phyloP scores from a whole-genome alignment of 1,284 basidiomycete species.

The Marasmius oreades region DNA sequence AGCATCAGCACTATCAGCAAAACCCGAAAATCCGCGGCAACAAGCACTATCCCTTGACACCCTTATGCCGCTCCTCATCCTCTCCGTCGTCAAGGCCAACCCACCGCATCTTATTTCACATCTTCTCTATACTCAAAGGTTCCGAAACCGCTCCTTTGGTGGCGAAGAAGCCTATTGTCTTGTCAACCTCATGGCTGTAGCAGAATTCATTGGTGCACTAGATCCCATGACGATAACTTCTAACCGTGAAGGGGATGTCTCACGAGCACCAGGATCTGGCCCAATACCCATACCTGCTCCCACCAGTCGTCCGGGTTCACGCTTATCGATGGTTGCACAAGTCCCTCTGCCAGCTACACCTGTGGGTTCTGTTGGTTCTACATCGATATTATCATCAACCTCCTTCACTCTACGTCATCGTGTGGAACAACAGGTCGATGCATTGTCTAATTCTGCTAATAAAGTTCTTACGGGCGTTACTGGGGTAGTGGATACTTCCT shows the following conservation, averaged over 20 bases:
- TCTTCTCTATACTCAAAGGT: constrained; percentile 84
- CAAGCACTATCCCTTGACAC: constrained; percentile 71
- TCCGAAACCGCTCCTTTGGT: constrained; percentile 70
- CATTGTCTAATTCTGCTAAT: constrained; percentile 79
- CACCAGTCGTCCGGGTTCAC: neutral
- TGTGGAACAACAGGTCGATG: constrained; percentile 81
- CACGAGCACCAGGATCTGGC: constrained; percentile 34
- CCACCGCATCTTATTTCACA: constrained; percentile 84
- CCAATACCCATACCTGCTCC: constrained; percentile 71
- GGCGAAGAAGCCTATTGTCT: constrained; percentile 91
- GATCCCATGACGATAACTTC: constrained; percentile 79
- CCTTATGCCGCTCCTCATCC: constrained; percentile 87
- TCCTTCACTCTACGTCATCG: constrained; percentile 53
- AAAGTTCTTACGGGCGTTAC: constrained; percentile 69
- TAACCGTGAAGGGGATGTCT: constrained; percentile 46
- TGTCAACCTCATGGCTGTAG: constrained; percentile 91
- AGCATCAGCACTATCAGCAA: no score
- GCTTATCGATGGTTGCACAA: neutral
- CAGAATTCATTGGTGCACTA: constrained; percentile 66
- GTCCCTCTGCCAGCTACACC: neutral
- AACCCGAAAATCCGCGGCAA: constrained; percentile 21
- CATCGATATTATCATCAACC: constrained; percentile 2
- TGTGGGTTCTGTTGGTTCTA: constrained; percentile 2
- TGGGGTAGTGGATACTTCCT: constrained; percentile 77
- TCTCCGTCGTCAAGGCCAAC: constrained; percentile 86